Percentiles rank a stretch among this genome's conserved stretches.
Conservation (phyloP, 2,329 filamentous ascomycete genomes). For the Alternaria gaisen region DNA sequence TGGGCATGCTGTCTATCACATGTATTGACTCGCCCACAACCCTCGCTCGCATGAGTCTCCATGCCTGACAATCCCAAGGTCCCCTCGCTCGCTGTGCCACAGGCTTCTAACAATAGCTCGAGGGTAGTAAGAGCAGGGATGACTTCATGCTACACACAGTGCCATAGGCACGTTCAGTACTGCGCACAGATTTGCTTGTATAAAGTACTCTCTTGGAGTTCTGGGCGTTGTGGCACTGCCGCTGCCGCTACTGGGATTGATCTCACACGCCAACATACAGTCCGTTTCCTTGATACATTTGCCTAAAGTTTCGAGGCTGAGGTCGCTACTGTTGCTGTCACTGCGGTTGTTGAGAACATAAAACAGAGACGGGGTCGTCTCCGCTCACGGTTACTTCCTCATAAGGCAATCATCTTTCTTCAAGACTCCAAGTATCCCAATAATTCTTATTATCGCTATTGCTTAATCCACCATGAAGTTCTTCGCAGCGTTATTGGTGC, state of each 20-base stretch:
- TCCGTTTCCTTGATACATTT: constrained; percentile 20
- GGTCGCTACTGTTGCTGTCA: constrained; percentile 26
- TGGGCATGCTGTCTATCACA: constrained; percentile 17
- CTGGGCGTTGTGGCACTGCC: constrained; percentile 9
- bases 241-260: background rate
- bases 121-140: constrained; percentile 8
- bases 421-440: background rate
- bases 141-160: constrained; percentile 11
- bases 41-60: constrained; percentile 30
- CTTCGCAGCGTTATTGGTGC: constrained; percentile 20
- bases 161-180: constrained; percentile 24
- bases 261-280: constrained; percentile 30
- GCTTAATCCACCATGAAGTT: constrained; percentile 32
- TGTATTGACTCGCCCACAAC: constrained; percentile 21
- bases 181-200: constrained; percentile 29
- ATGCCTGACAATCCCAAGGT: constrained; percentile 23
- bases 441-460: background rate
- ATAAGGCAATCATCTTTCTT: background rate
- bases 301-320: constrained; percentile 17
- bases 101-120: constrained; percentile 17
- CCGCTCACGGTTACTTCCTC: constrained; percentile 6
- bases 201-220: constrained; percentile 20
- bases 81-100: constrained; percentile 32
- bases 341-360: constrained; percentile 26
- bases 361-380: constrained; percentile 26